Evolutionary conservation across 768 basidiomycete species (phyloP), one percentile per base, ranked within the genome.

Genomic region (Tulasnella sp.): DNA sequence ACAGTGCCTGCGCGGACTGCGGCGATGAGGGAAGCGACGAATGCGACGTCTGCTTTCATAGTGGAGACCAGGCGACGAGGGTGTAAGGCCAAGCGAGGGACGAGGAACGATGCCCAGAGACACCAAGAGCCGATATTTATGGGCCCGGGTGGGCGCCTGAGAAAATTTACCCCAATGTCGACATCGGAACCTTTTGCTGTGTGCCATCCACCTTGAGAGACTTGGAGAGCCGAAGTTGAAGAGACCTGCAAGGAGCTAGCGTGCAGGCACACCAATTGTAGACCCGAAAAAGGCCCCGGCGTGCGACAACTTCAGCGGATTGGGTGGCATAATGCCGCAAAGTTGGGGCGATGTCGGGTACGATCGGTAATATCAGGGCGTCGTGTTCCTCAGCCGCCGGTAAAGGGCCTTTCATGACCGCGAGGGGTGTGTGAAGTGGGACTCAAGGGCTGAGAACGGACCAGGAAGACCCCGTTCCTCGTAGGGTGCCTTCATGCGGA

Each of bases 1-100:
- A 86, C 88, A 12, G 89, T 89, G 0, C 90, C 90, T n/a, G 89
- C 90, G n/a, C 82, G 85, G 41, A 84, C 89, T 14, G 84, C 83
- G 64, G 79, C 80, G 79, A 84, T 82, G 18, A 85, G 79, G 6
- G 84, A 76, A 44, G 80, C 74, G 64, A 78, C 64, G 75, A 83
- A 82, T 34, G 72, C 28, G 12, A 24, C 37, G 48, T 28, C 42
- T 78, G 83, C 82, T 64, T 80, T 83, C 83, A 83, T 84, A 20
- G 42, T 80, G 77, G 58, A 41, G 64, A 37, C 28, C 64, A 28
- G 37, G 28, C 12, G 64, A 69, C 64, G 64, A 69, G 64, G 54
- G 24, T 20, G 16, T 20, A 50, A 69, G 64, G 14, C 28, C 64
- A 28, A 69, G 28, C 0, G 9, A 69, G 64, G 31, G 64, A 69